Base-by-base conservation (phyloP, 2,329 filamentous ascomycete species). In the Sclerotinia minor region DNA sequence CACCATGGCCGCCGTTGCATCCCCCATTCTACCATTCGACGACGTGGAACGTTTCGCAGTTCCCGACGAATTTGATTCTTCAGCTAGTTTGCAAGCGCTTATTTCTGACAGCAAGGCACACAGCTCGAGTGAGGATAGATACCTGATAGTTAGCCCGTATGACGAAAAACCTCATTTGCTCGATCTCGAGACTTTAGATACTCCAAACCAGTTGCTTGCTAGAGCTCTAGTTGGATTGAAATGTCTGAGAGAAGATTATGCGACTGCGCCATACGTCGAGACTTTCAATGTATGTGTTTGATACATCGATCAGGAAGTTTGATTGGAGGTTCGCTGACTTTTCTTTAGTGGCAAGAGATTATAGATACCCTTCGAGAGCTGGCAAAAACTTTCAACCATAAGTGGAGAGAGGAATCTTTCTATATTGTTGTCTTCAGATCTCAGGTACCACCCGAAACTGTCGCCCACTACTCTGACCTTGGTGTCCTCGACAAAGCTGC, bases 361-460 rank as follows among this genome's bases (percentile, higher is more conserved):
- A 81, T 95, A 15, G 79, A 80, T 5, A 80, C 84, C 44, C 79
- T 95, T 64, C 82, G 80, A 67, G 75, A 80, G 1, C 80, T 93
- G 3, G 79, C 82, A 15, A 72, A 74, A 3, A 76, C 79, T 11
- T 83, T 83, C 17, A 79, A 79, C 7, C 79, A 84, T 71, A 69
- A 68, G 2, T 94, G 90, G 87, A 84, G 81, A 65, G 81, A 83
- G 69, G 84, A 83, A 61, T 83, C 81, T 38, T 96, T 94, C 80
- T 96, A 94, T 79, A 88, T 95, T 67, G 92, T 97, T 52, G 89
- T 89, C 5, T 97, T 97, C 79, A 85, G 92, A 21, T 94, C 91
- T 7, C 85, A 83, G 71, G 86, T 97, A 67, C 87, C 88, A 49
- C 82, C 84, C 2, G 85, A 83, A 17, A 90, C 89, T 1, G 87